Evolutionary conservation across 257 asterid genomes (phyloP).

Genomic region (Jacaranda copaia): DNA sequence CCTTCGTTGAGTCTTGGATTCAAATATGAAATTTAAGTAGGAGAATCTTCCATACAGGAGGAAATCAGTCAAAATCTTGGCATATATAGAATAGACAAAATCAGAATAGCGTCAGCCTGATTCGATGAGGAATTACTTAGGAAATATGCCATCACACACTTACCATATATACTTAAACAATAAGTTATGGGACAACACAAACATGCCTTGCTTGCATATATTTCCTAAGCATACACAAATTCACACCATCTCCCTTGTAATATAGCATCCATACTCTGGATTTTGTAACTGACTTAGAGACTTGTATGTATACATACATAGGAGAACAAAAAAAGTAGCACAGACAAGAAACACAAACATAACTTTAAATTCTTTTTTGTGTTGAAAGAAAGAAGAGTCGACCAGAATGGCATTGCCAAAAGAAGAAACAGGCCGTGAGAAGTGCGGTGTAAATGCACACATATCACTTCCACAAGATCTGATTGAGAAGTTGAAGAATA

Average conservation of each 20-base stretch:
- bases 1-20: no score
- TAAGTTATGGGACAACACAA: not conserved
- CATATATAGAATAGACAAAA: not conserved
- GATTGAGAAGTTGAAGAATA: constrained; percentile 38
- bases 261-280: not conserved
- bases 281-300: not conserved
- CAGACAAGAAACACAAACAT: not conserved
- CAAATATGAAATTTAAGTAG: not conserved
- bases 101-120: not conserved
- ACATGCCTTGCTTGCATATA: not conserved
- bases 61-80: constrained; percentile 12
- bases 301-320: not conserved
- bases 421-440: not conserved
- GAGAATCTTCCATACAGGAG: not conserved
- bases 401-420: not conserved
- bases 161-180: not conserved
- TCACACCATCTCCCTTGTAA: not conserved
- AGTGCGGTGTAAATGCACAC: not conserved
- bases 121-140: not conserved
- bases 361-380: not conserved
- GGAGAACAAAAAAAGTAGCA: not conserved
- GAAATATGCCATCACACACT: not conserved
- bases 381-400: not conserved
- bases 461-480: constrained; percentile 32
- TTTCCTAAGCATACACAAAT: not conserved